Percentiles rank a stretch among this genome's conserved stretches.
Conservation (phyloP, 1,284 basidiomycete species). For the Anthracocystis setariae region DNA sequence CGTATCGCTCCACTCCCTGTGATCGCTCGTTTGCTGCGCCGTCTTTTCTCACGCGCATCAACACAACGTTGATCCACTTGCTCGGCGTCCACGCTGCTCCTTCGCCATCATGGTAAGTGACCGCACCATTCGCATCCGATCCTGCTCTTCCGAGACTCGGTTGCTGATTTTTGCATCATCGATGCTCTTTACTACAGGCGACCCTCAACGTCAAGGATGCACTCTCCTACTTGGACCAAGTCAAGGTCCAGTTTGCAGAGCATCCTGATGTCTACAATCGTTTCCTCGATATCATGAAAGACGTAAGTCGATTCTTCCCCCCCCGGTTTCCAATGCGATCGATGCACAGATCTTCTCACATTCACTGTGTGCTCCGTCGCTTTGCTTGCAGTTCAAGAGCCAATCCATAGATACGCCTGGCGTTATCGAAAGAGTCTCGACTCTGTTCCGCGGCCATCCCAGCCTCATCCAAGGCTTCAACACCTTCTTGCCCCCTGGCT, state of each 20-base stretch:
- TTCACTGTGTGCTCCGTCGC: background rate
- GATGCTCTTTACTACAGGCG: conserved; percentile 33
- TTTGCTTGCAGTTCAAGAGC: conserved; percentile 61
- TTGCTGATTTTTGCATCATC: background rate
- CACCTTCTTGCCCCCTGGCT: conserved; percentile 95
- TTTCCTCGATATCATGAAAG: conserved; percentile 99
- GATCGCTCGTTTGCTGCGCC: no score
- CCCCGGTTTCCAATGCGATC: background rate
- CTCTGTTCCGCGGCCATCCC: conserved; percentile 92
- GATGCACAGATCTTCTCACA: background rate
- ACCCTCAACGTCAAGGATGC: conserved; percentile 78
- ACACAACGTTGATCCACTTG: background rate
- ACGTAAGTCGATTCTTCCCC: conserved; percentile 67
- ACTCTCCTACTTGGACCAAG: conserved; percentile 94
- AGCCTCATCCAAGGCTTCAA: conserved; percentile 97
- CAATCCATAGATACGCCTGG: conserved; percentile 90
- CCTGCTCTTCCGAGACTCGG: background rate
- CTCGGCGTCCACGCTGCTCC: conserved; percentile 19
- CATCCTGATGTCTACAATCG: conserved; percentile 96
- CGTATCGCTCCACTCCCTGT: no score
- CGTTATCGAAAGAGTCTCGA: conserved; percentile 95
- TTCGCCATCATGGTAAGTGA: conserved; percentile 39
- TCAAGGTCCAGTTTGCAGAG: conserved; percentile 87
- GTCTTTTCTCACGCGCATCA: background rate
- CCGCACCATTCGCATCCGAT: background rate